Base-by-base conservation (phyloP, 2,329 filamentous ascomycete species). In the Neoarthrinium moseri region DNA sequence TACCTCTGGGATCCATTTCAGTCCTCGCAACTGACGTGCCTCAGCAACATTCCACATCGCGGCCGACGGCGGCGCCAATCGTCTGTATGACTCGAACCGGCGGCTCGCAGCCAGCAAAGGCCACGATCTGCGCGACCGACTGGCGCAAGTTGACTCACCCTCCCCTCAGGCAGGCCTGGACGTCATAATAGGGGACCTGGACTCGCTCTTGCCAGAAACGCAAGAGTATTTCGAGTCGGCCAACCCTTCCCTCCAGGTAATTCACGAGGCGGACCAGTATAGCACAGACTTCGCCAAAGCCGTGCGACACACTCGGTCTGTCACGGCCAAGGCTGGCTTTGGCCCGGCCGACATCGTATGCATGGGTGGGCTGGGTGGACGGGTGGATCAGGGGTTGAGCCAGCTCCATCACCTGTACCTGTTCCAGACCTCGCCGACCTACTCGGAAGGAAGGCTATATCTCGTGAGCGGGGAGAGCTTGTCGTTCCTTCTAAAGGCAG, bases 271-370 rank as follows among this genome's bases (percentile, higher is more conserved):
- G n/a, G 89, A 95, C 61, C 89, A 97, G 66, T 81, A 95, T 56
- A 87, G 85, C 17, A 96, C 94, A 22, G 94, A 99, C 65, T 96
- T 97, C 57, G 84, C 80, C 56, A 99, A 99, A 72, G 89, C 83
- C 57, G 79, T 87, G 18, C 50, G 30, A n/a, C 52, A 55, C 18
- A 53, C 58, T 18, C 61, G 49, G 36, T n/a, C n/a, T n/a, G n/a
- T n/a, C n/a, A n/a, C n/a, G n/a, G 27, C 35, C 17, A 17, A 15
- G 18, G 13, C 22, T 10, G 32, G 13, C 30, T 27, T 8, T 7
- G 33, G 24, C 23, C 13, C 6, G 27, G 33, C 20, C 30, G 78
- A 92, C 58, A 83, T 96, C n/a, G 74, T 96, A 11, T 83, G 88
- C 29, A 70, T 96, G 6, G 91, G 92, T 32, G 90, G 91, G 2